Conservation (phyloP, 148 eudicot species). For the Rhododendron henanense region DNA sequence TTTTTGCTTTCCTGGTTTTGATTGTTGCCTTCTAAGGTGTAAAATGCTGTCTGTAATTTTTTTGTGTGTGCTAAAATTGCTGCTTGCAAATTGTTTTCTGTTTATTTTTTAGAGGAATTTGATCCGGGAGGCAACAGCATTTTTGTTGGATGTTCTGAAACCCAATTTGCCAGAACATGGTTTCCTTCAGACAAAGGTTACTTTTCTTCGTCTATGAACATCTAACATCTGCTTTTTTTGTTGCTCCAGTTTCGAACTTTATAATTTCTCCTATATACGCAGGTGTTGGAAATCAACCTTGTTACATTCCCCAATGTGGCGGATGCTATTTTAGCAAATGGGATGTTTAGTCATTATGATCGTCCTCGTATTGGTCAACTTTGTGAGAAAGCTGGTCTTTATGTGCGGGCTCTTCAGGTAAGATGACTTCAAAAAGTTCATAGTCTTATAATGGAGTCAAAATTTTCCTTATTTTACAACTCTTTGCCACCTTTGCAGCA, state of each 20-base stretch:
- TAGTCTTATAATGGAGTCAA: background rate
- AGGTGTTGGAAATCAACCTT: slow-evolving; percentile 92
- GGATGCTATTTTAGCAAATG: slow-evolving; percentile 95
- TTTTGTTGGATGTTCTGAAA: slow-evolving; percentile 81
- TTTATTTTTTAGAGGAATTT: slow-evolving; percentile 53
- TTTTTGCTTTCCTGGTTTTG: background rate
- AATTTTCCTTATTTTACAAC: background rate
- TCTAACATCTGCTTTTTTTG: slow-evolving; percentile 1
- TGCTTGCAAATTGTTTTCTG: background rate
- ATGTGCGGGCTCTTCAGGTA: slow-evolving; percentile 91
- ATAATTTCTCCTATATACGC: slow-evolving; percentile 13
- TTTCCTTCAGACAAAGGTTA: slow-evolving; percentile 76
- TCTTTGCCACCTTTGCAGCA: slow-evolving; percentile 45
- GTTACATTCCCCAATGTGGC: slow-evolving; percentile 97
- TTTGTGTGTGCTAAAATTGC: slow-evolving; percentile 5
- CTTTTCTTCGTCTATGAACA: background rate
- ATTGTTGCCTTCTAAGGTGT: slow-evolving; percentile 3
- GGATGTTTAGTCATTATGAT: slow-evolving; percentile 97
- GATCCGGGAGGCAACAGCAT: slow-evolving; percentile 95
- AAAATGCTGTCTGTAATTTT: background rate
- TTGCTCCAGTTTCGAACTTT: background rate
- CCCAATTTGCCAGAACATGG: slow-evolving; percentile 90
- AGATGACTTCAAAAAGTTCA: background rate
- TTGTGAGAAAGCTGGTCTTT: slow-evolving; percentile 94
- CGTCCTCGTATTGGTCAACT: slow-evolving; percentile 95